Evolutionary conservation across 306 rosid species (phyloP), one percentile per base, ranked within the genome.

Genomic region (Benincasa hispida): DNA sequence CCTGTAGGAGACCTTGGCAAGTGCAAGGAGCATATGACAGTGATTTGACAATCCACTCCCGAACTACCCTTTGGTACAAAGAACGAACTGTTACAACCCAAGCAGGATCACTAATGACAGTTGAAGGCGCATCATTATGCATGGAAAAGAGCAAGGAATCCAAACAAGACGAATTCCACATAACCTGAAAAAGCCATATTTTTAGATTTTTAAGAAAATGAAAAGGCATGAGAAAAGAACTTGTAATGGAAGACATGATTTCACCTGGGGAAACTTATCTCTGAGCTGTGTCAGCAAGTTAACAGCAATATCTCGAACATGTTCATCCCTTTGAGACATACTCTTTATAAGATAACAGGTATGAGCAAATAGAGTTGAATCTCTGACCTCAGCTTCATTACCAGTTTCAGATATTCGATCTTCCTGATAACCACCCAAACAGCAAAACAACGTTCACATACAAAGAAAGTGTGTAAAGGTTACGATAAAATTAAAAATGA

Each of bases 1-100:
- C 99, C 97, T 94, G 97, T 60, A 94, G 88, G 83, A 94, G 99
- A 88, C 99, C 99, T 86, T 92, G 97, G 96, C 91, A 87, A 80
- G 99, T 90, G 85, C 99, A 92, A 41, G 99, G 97, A 78, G 99
- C 92, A 81, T 84, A 87, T 83, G 97, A 92, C 80, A 94, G 91
- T 41, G 99, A 89, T 84, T 90, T 92, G 62, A 92, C 81, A 55
- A 94, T 89, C 99, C 99, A 94, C 56, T 94, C 97, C 77, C 99
- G 95, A 81, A 91, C 96, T 82, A 92, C 87, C 87, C 87, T 89
- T 82, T 94, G 96, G 85, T 90, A 92, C 79, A 94, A 82, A 65
- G 96, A 82, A 67, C 96, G 97, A 79, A 92, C 88, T 34, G 93
- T 87, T 65, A 82, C 84, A 84, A 88, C 89, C 97, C 95, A 94